Conservation (phyloP, 768 basidiomycete genomes). For the Hypholoma fasciculare region DNA sequence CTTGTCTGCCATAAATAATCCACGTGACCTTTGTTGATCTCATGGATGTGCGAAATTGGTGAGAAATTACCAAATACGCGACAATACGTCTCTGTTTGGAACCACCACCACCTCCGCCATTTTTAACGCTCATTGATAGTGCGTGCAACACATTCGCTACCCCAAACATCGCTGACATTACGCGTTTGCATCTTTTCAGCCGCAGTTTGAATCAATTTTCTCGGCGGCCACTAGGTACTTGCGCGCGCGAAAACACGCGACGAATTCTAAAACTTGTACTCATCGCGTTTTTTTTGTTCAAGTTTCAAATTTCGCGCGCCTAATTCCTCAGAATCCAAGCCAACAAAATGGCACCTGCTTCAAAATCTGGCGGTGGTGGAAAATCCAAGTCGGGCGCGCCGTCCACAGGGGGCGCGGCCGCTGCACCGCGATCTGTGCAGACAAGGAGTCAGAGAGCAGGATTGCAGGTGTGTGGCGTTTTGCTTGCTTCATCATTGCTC, state of each 20-base stretch:
- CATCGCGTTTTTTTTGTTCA: not conserved
- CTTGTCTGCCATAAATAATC: not conserved
- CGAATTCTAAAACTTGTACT: not conserved
- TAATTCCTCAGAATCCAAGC: not conserved
- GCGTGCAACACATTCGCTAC: conserved; percentile 9
- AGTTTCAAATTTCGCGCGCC: not conserved
- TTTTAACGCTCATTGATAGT: conserved; percentile 29
- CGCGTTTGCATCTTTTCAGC: not conserved
- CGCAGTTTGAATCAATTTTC: conserved; percentile 2
- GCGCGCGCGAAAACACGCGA: not conserved
- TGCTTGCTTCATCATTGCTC: not conserved
- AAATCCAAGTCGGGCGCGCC: conserved; percentile 57
- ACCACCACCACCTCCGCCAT: conserved; percentile 39
- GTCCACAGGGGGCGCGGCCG: conserved; percentile 25
- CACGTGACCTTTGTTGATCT: conserved; percentile 19
- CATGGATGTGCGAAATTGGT: conserved; percentile 21
- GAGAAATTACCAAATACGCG: conserved; percentile 33
- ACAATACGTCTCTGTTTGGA: conserved; percentile 42
- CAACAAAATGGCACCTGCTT: conserved; percentile 43
- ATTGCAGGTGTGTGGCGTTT: conserved; percentile 59
- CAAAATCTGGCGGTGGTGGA: conserved; percentile 56
- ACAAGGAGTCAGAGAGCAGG: conserved; percentile 86
- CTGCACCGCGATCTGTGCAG: conserved; percentile 45
- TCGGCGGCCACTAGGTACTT: conserved; percentile 7
- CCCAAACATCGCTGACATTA: not conserved